These are phyloP conservation scores for Massariosphaeria phaeospora DNA, from an alignment of 495 filamentous ascomycete genomes.

Conservation along the genomic window DNA sequence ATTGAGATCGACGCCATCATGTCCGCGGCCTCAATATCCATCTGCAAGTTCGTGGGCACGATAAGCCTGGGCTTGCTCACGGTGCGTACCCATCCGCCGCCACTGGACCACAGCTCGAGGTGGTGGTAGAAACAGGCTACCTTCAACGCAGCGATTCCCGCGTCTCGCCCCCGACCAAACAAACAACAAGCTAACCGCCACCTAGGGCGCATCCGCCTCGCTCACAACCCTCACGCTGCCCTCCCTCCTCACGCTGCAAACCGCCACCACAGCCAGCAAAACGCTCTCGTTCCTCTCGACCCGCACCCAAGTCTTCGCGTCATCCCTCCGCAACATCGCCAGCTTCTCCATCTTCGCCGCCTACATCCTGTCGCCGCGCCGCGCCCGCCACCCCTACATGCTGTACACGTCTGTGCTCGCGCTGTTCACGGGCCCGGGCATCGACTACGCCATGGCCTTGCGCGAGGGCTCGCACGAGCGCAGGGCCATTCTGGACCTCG, in stretches of 20 bases:
- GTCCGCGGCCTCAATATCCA: conserved; percentile 62
- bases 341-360: conserved; percentile 63
- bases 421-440: conserved; percentile 36
- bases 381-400: conserved; percentile 75
- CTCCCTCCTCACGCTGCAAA: conserved; percentile 69
- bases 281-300: conserved; percentile 61
- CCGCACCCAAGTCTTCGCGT: conserved; percentile 55
- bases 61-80: conserved; percentile 81
- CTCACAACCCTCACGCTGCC: conserved; percentile 68
- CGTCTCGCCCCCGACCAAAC: too few relatives aligned
- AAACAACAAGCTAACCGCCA: too few relatives aligned
- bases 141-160: too few relatives aligned
- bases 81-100: conserved; percentile 44
- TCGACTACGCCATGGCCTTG: conserved; percentile 34
- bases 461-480: conserved; percentile 34
- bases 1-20: conserved; percentile 44
- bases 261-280: conserved; percentile 58
- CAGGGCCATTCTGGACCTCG: conserved; percentile 19
- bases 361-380: conserved; percentile 63
- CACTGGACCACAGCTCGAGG: conserved; percentile 6
- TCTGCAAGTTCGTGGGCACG: conserved; percentile 85
- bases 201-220: conserved; percentile 78
- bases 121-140: too few relatives aligned
- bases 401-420: conserved; percentile 65
- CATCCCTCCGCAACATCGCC: conserved; percentile 54